Evolutionary conservation across 352 stramenopile genomes (phyloP), one percentile per base, ranked within the genome.

Genomic region (Globisporangium sylvaticum): DNA sequence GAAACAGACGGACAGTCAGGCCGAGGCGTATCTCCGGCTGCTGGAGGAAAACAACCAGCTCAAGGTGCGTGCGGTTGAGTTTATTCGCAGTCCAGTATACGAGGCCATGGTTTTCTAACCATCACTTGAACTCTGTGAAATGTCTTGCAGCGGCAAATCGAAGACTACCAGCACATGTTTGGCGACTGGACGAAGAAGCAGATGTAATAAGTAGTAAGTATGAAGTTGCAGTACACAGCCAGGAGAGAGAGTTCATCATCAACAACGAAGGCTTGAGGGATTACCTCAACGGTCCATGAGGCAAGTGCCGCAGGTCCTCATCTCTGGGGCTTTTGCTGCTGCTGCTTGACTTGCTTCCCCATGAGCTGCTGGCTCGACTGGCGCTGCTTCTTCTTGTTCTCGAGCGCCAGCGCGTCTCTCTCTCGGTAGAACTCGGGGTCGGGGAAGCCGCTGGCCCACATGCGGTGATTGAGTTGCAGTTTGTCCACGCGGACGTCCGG

Each of bases 151-250:
- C 69, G 79, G 20, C 84, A 91, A 77, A 27, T 91, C 0, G 82
- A 92, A 32, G 86, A 94, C 62, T 94, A 92, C 54, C 78, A 91
- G 69, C 75, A 86, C 65, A 79, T 94, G 76, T 92, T 94, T 67
- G 86, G 84, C 15, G 86, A 94, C 63, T 94, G 84, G 82, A 84
- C 77, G 4, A 94, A 94, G 74, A 94, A 94, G 70, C 69, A 92
- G 57, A 88, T 88, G 71, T 94, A 74, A 24, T 15, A 25, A 25
- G 12, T 22, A 24, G 37, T 24, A 24, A 50, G 7, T 50, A 87
- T 88, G 69, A 91, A 74, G 44, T 18, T 27, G 29, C 9, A 22
- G 29, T 14, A 34, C 10, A 29, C 9, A 52, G 29, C 46, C 25
- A 42, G 8, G 12, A 57, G 48, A 4, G 25, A 50, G 48, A 27